phyloP scores from a whole-genome alignment of 208 protist genomes.

The Leishmania lainsoni region DNA sequence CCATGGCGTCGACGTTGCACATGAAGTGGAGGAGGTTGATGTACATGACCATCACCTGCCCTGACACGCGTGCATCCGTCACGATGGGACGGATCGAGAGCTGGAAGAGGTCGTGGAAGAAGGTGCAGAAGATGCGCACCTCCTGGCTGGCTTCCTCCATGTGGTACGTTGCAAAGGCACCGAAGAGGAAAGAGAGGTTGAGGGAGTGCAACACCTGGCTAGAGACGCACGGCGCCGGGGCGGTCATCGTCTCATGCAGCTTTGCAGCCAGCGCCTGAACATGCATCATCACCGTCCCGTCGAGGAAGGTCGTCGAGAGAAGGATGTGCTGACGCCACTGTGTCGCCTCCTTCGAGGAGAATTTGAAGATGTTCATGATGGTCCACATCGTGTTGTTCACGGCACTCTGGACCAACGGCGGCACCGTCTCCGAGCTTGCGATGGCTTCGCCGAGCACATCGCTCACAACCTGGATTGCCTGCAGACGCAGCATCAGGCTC shows the following conservation, averaged over 20 bases:
- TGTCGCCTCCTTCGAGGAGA: conserved; percentile 63
- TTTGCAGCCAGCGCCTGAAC: conserved; percentile 55
- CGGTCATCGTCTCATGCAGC: conserved; percentile 48
- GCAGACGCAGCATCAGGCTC: conserved; percentile 84
- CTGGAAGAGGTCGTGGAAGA: conserved; percentile 82
- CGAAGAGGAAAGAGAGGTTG: conserved; percentile 79
- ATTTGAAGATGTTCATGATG: conserved; percentile 94
- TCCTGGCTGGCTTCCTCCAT: conserved; percentile 64
- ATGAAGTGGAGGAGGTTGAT: conserved; percentile 88
- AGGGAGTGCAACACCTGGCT: conserved; percentile 71
- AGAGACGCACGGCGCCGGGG: conserved; percentile 35
- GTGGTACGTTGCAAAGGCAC: conserved; percentile 84
- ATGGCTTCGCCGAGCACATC: conserved; percentile 80
- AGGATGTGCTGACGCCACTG: conserved; percentile 92
- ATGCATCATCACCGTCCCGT: conserved; percentile 73
- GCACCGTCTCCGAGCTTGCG: conserved; percentile 18
- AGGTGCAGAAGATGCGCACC: conserved; percentile 77
- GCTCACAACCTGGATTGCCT: conserved; percentile 83
- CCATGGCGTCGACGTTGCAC: conserved; percentile 88
- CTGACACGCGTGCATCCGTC: conserved; percentile 49
- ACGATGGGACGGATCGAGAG: conserved; percentile 68
- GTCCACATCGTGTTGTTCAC: conserved; percentile 87
- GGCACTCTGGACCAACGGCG: conserved; percentile 36
- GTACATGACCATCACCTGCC: conserved; percentile 82
- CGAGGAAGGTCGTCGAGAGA: conserved; percentile 83